phyloP scores from a whole-genome alignment of 306 rosid species.

The Sechiopsis laciniata region DNA sequence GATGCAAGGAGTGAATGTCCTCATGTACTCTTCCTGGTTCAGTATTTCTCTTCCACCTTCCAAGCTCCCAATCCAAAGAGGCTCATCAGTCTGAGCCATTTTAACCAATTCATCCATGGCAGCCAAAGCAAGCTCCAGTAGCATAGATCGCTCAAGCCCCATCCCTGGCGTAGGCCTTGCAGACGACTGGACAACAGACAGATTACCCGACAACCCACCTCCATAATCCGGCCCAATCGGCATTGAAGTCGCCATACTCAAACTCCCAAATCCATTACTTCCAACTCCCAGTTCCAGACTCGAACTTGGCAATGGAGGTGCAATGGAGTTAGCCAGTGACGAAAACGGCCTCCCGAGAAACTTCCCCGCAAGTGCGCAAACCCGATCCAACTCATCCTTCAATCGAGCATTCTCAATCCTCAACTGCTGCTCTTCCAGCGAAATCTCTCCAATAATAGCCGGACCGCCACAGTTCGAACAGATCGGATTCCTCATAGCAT shows the following conservation, averaged over 20 bases:
- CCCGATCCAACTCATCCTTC: constrained; percentile 88
- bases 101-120: constrained; percentile 96
- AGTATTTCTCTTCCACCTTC: constrained; percentile 71
- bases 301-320: constrained; percentile 63
- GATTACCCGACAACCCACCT: constrained; percentile 39
- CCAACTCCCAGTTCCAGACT: constrained; percentile 89
- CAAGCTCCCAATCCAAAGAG: constrained; percentile 72
- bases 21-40: constrained; percentile 71
- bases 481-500: constrained; percentile 89
- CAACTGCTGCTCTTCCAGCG: constrained; percentile 85
- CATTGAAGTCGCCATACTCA: constrained; percentile 47
- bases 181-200: constrained; percentile 34
- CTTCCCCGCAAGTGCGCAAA: constrained; percentile 78
- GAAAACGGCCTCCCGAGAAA: constrained; percentile 83
- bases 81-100: constrained; percentile 70
- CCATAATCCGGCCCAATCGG: constrained; percentile 61
- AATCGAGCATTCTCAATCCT: constrained; percentile 80
- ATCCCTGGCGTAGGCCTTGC: constrained; percentile 28
- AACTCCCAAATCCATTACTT: constrained; percentile 58
- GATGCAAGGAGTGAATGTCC: constrained; percentile 68
- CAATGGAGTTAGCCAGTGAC: constrained; percentile 40
- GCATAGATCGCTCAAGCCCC: constrained; percentile 69
- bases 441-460: constrained; percentile 73
- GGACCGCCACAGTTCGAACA: constrained; percentile 94
- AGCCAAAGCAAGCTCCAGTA: constrained; percentile 78